Evolutionary conservation across 2,329 filamentous ascomycete species (phyloP).

Genomic region (Thelonectria blattea): DNA sequence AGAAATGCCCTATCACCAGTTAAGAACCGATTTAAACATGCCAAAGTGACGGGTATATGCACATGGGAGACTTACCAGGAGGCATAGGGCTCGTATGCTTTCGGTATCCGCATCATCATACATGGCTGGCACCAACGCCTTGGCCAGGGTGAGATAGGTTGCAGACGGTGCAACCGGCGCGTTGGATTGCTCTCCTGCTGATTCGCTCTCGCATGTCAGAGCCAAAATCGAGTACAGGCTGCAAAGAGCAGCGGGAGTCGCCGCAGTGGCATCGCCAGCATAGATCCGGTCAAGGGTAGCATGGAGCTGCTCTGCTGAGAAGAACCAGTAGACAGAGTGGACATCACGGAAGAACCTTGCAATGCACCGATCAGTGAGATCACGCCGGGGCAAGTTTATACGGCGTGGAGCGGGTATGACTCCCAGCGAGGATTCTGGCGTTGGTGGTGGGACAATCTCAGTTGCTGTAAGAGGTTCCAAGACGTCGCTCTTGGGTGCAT

Average conservation of each 20-base stretch:
- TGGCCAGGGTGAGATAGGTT: conserved; percentile 15
- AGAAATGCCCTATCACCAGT: not conserved
- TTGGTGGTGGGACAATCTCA: conserved; percentile 13
- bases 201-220: conserved; percentile 17
- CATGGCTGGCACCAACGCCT: conserved; percentile 17
- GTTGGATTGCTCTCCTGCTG: conserved; percentile 11
- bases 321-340: conserved; percentile 20
- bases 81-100: conserved; percentile 13
- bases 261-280: conserved; percentile 15
- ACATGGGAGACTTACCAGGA: conserved; percentile 2
- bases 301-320: conserved; percentile 18
- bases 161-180: conserved; percentile 11
- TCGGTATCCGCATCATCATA: conserved; percentile 19
- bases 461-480: conserved; percentile 18
- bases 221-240: conserved; percentile 18
- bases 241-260: conserved; percentile 12
- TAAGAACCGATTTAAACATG: not conserved
- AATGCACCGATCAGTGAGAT: conserved; percentile 11
- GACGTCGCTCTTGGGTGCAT: conserved; percentile 15
- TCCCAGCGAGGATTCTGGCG: conserved; percentile 14
- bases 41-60: not conserved
- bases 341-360: conserved; percentile 19
- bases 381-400: conserved; percentile 16
- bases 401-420: conserved; percentile 11
- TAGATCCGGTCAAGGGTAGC: conserved; percentile 15